A percentile compares a stretch with the other conserved stretches of the same genome.
Evolutionary conservation across 768 basidiomycete genomes (phyloP).

Genomic region (Daedalea quercina): DNA sequence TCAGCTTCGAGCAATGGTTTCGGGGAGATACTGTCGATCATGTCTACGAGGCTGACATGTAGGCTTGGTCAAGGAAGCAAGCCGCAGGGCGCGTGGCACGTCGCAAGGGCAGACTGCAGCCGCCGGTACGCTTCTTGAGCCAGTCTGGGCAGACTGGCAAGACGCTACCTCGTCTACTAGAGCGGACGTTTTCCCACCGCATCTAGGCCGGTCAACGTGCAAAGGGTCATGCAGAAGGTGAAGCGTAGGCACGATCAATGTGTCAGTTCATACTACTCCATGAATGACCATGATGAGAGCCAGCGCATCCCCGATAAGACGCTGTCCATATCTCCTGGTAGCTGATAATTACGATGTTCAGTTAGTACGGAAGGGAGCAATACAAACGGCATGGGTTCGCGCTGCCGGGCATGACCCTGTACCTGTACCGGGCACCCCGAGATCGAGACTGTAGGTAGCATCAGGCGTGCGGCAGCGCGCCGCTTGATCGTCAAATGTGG

Average conservation of each 20-base stretch:
- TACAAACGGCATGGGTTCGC: not conserved
- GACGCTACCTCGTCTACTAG: not conserved
- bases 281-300: not conserved
- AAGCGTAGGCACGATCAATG: not conserved
- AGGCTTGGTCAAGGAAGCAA: not conserved
- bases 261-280: not conserved
- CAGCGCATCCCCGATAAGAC: not conserved
- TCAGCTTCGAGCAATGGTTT: not conserved
- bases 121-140: not conserved
- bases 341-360: not conserved
- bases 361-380: not conserved
- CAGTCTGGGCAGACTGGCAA: not conserved
- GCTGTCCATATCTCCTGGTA: not conserved
- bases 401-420: not conserved
- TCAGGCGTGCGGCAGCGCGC: not conserved
- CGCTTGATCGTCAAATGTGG: too few species aligned
- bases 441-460: not conserved
- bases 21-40: not conserved
- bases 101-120: not conserved
- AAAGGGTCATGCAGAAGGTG: not conserved
- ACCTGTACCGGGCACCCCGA: too few species aligned
- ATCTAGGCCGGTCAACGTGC: not conserved
- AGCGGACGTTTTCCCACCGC: not conserved
- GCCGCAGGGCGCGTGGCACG: not conserved
- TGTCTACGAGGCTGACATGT: not conserved